These are phyloP conservation scores for Xylaria flabelliformis DNA, from an alignment of 495 filamentous ascomycete species.

Conservation along the genomic window DNA sequence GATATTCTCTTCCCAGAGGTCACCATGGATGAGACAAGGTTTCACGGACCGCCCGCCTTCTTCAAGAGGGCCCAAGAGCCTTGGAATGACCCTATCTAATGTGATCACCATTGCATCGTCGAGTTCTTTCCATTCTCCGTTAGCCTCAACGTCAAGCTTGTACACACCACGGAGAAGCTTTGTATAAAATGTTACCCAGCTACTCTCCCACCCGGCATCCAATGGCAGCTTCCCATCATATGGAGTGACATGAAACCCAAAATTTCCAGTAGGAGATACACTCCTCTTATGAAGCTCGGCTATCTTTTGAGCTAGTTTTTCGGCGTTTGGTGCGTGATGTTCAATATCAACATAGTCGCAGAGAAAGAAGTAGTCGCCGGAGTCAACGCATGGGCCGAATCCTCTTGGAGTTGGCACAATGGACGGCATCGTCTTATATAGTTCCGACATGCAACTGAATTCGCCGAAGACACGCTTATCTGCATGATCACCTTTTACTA, in stretches of 20 bases:
- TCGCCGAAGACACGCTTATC: background rate
- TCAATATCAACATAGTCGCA: background rate
- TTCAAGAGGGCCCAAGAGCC: constrained; percentile 40
- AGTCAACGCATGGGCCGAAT: background rate
- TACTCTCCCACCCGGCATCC: constrained; percentile 30
- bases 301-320: constrained; percentile 8
- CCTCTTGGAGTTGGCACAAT: background rate
- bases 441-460: background rate
- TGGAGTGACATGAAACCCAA: constrained; percentile 31
- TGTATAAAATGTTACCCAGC: constrained; percentile 38
- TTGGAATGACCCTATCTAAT: constrained; percentile 37
- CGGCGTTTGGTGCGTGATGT: constrained; percentile 17
- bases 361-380: background rate
- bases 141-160: constrained; percentile 27
- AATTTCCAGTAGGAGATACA: constrained; percentile 30
- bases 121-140: constrained; percentile 33
- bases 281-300: constrained; percentile 24
- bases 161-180: constrained; percentile 28
- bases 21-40: constrained; percentile 45
- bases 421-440: background rate
- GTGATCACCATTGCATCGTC: constrained; percentile 26
- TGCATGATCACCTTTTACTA: background rate
- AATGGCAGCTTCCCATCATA: constrained; percentile 29
- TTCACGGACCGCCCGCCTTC: constrained; percentile 39
- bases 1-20: constrained; percentile 48